phyloP scores from a whole-genome alignment of 345 rosid genomes.

The Sisymbrium altissimum region DNA sequence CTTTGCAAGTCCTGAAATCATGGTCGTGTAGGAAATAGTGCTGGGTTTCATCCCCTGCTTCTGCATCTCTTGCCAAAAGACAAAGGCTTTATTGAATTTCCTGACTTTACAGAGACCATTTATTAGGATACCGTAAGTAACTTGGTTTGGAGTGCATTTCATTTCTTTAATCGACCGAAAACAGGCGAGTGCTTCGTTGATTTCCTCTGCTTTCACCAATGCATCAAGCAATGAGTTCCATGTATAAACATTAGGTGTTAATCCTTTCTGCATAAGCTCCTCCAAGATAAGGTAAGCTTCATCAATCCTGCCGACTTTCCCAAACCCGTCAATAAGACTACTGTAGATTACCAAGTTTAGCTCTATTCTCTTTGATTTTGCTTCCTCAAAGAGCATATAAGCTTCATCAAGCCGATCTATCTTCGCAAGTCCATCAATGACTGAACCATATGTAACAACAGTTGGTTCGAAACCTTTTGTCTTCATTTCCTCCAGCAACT shows the following conservation, averaged over 20 bases:
- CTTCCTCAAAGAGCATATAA: conserved; percentile 95
- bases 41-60: conserved; percentile 72
- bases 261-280: conserved; percentile 91
- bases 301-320: conserved; percentile 92
- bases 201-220: conserved; percentile 87
- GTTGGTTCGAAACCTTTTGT: conserved; percentile 71
- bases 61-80: conserved; percentile 98
- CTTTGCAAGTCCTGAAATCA: conserved; percentile 85
- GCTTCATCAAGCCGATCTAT: conserved; percentile 98
- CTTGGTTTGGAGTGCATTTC: conserved; percentile 63
- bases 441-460: conserved; percentile 89
- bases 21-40: conserved; percentile 68
- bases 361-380: conserved; percentile 70
- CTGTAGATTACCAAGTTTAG: conserved; percentile 73
- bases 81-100: conserved; percentile 95
- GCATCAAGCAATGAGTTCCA: conserved; percentile 98
- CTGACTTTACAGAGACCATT: conserved; percentile 84
- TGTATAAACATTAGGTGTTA: conserved; percentile 70
- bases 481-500: conserved; percentile 96
- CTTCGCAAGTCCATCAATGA: conserved; percentile 81
- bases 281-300: conserved; percentile 95
- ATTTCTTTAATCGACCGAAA: conserved; percentile 81
- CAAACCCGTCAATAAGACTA: conserved; percentile 94
- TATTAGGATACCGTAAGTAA: conserved; percentile 75
- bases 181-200: conserved; percentile 78